Evolutionary conservation across 331 rosid species (phyloP).

Genomic region (Saraca asoca): DNA sequence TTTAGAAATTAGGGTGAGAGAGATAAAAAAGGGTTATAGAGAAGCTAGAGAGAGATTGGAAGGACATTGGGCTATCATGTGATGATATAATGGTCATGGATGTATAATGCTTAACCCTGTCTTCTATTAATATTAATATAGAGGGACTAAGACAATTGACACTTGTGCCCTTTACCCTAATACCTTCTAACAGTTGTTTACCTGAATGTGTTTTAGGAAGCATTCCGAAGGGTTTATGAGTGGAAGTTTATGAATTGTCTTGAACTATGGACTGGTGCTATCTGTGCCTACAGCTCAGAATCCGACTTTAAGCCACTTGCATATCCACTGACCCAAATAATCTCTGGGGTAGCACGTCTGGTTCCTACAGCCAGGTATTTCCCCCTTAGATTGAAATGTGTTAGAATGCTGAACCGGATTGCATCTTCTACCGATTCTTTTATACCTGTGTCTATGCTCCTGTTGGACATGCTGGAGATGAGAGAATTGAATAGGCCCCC

Average conservation of each 20-base stretch:
- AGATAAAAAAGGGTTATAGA: too few relatives aligned
- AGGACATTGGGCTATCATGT: too few relatives aligned
- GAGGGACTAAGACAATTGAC: too few relatives aligned
- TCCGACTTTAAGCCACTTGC: conserved; percentile 82
- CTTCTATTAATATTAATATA: too few relatives aligned
- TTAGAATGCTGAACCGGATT: conserved; percentile 77
- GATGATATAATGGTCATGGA: too few relatives aligned
- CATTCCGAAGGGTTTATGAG: conserved; percentile 88
- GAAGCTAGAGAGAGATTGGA: too few relatives aligned
- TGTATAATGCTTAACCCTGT: too few relatives aligned
- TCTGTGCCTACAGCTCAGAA: conserved; percentile 71
- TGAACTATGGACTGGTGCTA: conserved; percentile 86
- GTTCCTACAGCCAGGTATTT: conserved; percentile 89
- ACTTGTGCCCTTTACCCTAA: too few relatives aligned
- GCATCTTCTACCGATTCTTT: conserved; percentile 67
- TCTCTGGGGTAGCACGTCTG: conserved; percentile 81
- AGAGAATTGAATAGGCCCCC: conserved; percentile 82
- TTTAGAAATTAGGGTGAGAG: too few relatives aligned
- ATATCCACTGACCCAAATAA: conserved; percentile 84
- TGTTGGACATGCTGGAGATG: conserved; percentile 96
- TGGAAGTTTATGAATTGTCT: conserved; percentile 93
- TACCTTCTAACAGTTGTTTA: background rate
- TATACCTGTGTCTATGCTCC: conserved; percentile 82
- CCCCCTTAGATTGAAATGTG: conserved; percentile 82
- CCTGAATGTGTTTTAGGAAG: conserved; percentile 62